These are phyloP conservation scores for Capillidium heterosporum DNA, from an alignment of 371 early-diverging fungal species.

Conservation along the genomic window DNA sequence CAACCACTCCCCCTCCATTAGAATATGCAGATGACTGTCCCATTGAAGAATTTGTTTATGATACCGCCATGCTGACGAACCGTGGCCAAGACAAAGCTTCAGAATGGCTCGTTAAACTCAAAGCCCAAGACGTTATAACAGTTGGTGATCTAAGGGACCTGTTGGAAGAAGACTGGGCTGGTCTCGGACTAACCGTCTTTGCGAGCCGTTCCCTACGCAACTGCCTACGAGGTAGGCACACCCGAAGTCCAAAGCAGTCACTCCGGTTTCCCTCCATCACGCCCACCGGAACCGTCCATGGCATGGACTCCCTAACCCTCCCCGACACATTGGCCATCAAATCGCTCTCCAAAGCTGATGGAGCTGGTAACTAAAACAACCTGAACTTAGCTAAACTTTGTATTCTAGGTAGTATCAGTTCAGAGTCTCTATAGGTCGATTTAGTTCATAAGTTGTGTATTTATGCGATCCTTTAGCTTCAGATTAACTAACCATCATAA, in stretches of 20 bases:
- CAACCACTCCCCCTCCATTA: constrained; percentile 6
- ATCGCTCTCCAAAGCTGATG: too few relatives aligned
- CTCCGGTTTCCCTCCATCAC: background rate
- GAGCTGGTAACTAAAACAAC: too few relatives aligned
- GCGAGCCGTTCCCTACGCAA: constrained; percentile 69
- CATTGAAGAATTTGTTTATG: constrained; percentile 46
- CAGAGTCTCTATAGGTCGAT: too few relatives aligned
- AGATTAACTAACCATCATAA: too few relatives aligned
- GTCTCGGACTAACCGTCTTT: constrained; percentile 67
- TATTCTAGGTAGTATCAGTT: too few relatives aligned
- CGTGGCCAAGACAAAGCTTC: constrained; percentile 47
- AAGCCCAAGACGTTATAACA: constrained; percentile 59
- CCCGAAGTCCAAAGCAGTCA: constrained; percentile 4
- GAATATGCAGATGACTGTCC: constrained; percentile 35
- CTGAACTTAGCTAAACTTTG: too few relatives aligned
- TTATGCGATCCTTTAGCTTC: too few relatives aligned
- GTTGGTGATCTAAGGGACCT: constrained; percentile 59
- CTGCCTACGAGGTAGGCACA: constrained; percentile 33
- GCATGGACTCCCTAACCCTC: background rate
- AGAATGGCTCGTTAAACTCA: constrained; percentile 50
- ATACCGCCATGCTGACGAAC: constrained; percentile 40
- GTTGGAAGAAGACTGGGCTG: constrained; percentile 59
- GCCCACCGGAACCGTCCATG: constrained; percentile 2
- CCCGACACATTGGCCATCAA: background rate
- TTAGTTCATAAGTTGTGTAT: too few relatives aligned